A percentile compares a stretch with the other conserved stretches of the same genome.
Conservation (phyloP, 179 eudicot genomes). For the Corrigiola litoralis region DNA sequence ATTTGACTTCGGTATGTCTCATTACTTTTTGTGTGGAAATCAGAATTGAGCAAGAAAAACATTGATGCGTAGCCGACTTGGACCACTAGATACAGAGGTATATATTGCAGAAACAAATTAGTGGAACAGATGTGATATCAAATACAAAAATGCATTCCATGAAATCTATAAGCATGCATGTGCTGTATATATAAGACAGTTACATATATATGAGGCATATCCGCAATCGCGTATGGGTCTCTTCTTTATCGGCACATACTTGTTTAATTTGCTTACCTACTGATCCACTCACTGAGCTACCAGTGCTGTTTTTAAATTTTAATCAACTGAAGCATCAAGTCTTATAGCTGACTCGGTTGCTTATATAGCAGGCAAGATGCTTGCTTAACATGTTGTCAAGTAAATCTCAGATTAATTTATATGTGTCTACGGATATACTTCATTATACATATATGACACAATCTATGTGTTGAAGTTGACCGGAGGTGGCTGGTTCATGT, state of each 20-base stretch:
- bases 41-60: constrained; percentile 12
- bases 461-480: too few relatives aligned
- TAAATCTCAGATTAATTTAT: background rate
- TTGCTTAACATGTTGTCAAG: constrained; percentile 19
- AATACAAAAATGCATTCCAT: background rate
- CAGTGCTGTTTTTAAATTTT: background rate
- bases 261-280: too few relatives aligned
- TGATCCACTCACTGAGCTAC: too few relatives aligned
- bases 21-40: background rate
- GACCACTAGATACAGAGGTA: constrained; percentile 16
- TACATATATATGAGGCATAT: too few relatives aligned
- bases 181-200: too few relatives aligned
- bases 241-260: too few relatives aligned
- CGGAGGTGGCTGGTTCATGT: too few relatives aligned
- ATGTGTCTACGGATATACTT: too few relatives aligned
- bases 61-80: constrained; percentile 15
- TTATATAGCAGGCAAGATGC: constrained; percentile 18
- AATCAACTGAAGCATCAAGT: constrained; percentile 5
- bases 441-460: too few relatives aligned
- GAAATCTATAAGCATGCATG: background rate
- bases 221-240: too few relatives aligned
- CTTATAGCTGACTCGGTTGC: constrained; percentile 15
- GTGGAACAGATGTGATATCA: constrained; percentile 28
- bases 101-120: constrained; percentile 8
- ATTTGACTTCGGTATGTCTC: too few relatives aligned